Evolutionary conservation across 352 stramenopile species (phyloP).

Genomic region (Phytophthora constricta): DNA sequence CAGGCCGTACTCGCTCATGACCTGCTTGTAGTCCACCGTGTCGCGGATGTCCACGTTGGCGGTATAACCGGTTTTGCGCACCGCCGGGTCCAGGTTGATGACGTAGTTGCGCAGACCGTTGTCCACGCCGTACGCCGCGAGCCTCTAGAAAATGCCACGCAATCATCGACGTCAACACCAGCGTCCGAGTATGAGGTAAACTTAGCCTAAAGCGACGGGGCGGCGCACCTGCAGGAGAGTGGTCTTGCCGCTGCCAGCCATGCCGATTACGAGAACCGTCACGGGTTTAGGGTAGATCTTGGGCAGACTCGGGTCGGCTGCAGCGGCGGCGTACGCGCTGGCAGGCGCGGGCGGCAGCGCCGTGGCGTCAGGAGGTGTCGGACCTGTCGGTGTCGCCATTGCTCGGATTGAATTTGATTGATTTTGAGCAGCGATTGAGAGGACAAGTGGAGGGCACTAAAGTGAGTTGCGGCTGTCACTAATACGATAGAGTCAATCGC

Average conservation of each 20-base stretch:
- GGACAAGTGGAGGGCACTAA: not conserved
- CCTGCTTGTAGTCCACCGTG: constrained; percentile 99
- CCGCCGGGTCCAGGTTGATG: constrained; percentile 98
- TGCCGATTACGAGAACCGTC: constrained; percentile 93
- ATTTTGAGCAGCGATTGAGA: constrained; percentile 7
- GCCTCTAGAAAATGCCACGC: constrained; percentile 54
- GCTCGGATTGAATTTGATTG: no score
- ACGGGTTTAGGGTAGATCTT: constrained; percentile 75
- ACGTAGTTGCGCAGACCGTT: constrained; percentile 91
- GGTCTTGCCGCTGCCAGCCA: constrained; percentile 97
- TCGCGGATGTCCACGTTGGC: constrained; percentile 99
- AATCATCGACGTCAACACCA: no score
- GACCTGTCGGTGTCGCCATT: constrained; percentile 31
- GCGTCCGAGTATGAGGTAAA: no score
- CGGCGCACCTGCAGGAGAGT: constrained; percentile 90
- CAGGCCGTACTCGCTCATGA: constrained; percentile 98
- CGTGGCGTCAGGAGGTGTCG: not conserved
- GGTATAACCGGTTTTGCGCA: constrained; percentile 95
- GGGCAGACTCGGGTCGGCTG: constrained; percentile 39
- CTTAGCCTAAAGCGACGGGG: not conserved
- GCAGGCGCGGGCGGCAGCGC: constrained; percentile 25
- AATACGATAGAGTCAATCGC: no score
- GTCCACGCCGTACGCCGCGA: constrained; percentile 75
- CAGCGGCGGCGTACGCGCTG: constrained; percentile 21
- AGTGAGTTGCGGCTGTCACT: not conserved